phyloP scores from a whole-genome alignment of 139 green algal genomes.

The Prasinococcaceae sp. region DNA sequence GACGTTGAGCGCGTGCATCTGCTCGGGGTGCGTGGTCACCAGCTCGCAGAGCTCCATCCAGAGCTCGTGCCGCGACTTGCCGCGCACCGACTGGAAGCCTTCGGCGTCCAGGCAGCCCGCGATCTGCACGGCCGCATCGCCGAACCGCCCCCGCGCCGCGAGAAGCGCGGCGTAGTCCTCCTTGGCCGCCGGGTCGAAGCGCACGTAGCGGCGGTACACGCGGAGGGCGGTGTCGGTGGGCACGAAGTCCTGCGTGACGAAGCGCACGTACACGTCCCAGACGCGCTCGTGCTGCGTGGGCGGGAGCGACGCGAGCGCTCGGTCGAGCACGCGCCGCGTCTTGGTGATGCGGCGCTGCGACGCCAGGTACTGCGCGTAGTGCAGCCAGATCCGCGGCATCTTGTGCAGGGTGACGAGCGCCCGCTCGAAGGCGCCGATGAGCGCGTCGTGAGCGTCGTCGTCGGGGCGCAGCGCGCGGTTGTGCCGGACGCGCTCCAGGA shows the following conservation, averaged over 20 bases:
- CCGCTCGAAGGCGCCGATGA: constrained; percentile 88
- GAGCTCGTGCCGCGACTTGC: constrained; percentile 87
- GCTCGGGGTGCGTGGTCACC: constrained; percentile 69
- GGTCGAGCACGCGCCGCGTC: constrained; percentile 71
- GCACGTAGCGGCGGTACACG: constrained; percentile 91
- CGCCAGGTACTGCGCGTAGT: constrained; percentile 78
- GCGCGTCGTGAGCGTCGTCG: constrained; percentile 36
- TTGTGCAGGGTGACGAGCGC: constrained; percentile 96
- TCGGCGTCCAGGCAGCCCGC: constrained; percentile 19
- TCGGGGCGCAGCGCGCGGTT: constrained; percentile 42
- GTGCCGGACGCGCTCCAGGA: constrained; percentile 52
- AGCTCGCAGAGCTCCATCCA: constrained; percentile 98
- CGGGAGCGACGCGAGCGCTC: constrained; percentile 72
- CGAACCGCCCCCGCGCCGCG: constrained; percentile 21
- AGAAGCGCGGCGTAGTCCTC: constrained; percentile 95
- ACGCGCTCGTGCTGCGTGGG: constrained; percentile 94
- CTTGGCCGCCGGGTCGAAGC: constrained; percentile 79
- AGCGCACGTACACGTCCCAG: constrained; percentile 84
- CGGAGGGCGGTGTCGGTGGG: constrained; percentile 79
- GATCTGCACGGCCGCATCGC: constrained; percentile 42
- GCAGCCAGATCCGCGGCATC: constrained; percentile 79
- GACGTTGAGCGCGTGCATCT: constrained; percentile 44
- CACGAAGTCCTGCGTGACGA: constrained; percentile 32
- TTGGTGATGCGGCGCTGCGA: constrained; percentile 52
- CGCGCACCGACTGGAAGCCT: constrained; percentile 70